Conservation (phyloP, 495 filamentous ascomycete species). For the Oidiodendron maius region DNA sequence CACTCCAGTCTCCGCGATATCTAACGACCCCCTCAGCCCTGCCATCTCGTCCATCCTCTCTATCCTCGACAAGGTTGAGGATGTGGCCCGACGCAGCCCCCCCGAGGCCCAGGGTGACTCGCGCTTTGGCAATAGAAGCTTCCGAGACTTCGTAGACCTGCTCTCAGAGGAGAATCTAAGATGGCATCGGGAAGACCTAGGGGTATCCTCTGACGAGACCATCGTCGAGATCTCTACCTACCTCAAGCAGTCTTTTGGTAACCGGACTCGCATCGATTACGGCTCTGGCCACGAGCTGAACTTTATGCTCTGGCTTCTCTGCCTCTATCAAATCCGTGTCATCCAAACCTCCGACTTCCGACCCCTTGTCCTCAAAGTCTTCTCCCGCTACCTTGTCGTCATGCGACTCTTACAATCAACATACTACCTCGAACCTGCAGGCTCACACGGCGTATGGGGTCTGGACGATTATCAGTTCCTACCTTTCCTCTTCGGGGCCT, state of each 20-base stretch:
- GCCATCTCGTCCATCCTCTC: constrained; percentile 57
- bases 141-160: constrained; percentile 76
- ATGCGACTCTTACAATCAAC: constrained; percentile 78
- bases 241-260: constrained; percentile 77
- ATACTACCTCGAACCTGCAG: constrained; percentile 94
- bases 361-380: constrained; percentile 67
- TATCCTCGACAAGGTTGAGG: constrained; percentile 63
- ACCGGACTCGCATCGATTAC: constrained; percentile 87
- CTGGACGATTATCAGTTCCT: constrained; percentile 98
- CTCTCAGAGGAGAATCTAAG: constrained; percentile 43
- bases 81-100: constrained; percentile 58
- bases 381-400: constrained; percentile 72
- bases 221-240: constrained; percentile 72
- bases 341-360: constrained; percentile 61
- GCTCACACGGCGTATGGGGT: constrained; percentile 94
- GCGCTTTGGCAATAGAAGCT: constrained; percentile 89
- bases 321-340: constrained; percentile 73
- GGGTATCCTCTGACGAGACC: constrained; percentile 45
- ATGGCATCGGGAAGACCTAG: constrained; percentile 56
- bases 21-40: constrained; percentile 45
- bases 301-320: constrained; percentile 90
- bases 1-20: constrained; percentile 61
- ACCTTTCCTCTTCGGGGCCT: constrained; percentile 89
- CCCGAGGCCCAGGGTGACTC: constrained; percentile 81
- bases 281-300: constrained; percentile 96